phyloP scores from a whole-genome alignment of 192 early-diverging fungal species.

The Backusella tarrabulga region DNA sequence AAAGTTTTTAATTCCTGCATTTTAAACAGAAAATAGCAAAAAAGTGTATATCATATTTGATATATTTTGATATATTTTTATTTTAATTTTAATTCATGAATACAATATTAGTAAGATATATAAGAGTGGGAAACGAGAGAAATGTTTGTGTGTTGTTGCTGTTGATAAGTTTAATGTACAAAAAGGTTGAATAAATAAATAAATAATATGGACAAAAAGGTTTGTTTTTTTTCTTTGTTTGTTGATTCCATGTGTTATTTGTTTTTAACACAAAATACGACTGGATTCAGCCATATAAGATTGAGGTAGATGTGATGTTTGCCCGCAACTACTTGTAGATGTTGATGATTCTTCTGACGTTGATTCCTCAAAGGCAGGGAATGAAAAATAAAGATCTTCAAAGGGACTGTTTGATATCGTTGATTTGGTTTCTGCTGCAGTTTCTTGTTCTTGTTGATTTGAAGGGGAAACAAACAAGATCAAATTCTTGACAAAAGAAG shows the following conservation, averaged over 20 bases:
- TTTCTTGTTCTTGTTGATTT: not conserved
- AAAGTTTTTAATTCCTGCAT: not conserved
- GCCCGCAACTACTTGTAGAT: not conserved
- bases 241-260: constrained; percentile 3
- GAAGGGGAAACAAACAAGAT: constrained; percentile 19
- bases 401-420: constrained; percentile 8
- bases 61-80: not conserved
- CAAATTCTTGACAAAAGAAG: constrained; percentile 19
- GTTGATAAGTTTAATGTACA: constrained; percentile 3
- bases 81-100: constrained; percentile 1
- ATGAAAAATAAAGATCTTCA: constrained; percentile 15
- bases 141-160: not conserved
- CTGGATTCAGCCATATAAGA: constrained; percentile 4
- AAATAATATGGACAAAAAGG: constrained; percentile 5
- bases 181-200: not conserved
- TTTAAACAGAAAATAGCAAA: not conserved
- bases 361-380: constrained; percentile 13
- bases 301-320: not conserved
- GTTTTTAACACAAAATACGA: constrained; percentile 7
- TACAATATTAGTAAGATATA: not conserved
- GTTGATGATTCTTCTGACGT: not conserved
- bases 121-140: not conserved
- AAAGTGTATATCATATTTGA: not conserved
- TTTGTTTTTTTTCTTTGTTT: not conserved
- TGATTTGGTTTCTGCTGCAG: not conserved